Evolutionary conservation across 148 eudicot species (phyloP).

Genomic region (Amaranthus hypochondriacus): DNA sequence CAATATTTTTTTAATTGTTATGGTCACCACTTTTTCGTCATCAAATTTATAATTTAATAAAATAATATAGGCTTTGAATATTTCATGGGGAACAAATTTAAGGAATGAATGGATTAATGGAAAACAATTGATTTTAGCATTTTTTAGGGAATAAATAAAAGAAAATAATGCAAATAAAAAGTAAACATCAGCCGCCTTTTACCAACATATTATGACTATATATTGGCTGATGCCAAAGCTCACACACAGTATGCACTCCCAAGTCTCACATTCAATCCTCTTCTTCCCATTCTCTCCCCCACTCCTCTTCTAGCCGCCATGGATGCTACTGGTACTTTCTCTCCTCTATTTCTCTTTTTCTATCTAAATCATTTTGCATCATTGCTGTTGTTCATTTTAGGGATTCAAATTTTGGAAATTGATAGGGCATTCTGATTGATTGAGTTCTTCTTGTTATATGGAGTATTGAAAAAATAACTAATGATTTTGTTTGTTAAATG

Average conservation of each 20-base stretch:
- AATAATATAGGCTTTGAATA: no score
- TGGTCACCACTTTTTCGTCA: no score
- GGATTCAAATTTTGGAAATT: neutral
- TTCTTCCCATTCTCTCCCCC: neutral
- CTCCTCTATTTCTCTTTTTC: neutral
- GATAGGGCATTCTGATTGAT: neutral
- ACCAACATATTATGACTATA: neutral
- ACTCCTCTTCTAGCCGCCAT: neutral
- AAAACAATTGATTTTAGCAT: no score
- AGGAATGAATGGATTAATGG: no score
- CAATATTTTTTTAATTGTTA: no score
- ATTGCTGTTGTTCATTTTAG: neutral
- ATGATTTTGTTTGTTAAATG: no score
- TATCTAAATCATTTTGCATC: neutral
- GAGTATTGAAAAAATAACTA: no score
- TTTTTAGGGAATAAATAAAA: no score
- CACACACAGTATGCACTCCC: no score
- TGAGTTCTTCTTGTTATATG: neutral
- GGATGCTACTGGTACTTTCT: slow-evolving; percentile 15
- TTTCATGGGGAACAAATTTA: no score
- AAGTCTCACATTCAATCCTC: neutral
- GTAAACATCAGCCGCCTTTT: neutral
- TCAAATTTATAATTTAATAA: no score
- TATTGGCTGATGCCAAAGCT: no score
- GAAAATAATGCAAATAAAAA: neutral